phyloP scores from a whole-genome alignment of 2,329 filamentous ascomycete species.

The Xylariales sp. region DNA sequence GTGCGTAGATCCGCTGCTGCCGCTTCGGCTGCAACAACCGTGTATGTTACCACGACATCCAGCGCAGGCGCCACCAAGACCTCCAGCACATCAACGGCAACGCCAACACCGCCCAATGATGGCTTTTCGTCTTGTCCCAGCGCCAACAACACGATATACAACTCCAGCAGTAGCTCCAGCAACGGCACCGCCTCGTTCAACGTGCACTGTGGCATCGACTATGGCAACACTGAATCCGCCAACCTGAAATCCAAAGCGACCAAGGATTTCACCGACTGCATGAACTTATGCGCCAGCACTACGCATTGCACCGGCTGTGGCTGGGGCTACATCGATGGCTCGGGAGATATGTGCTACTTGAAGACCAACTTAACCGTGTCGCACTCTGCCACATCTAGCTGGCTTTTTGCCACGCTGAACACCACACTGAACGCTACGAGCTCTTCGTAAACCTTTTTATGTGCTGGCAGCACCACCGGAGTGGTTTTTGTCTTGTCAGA shows the following conservation, averaged over 20 bases:
- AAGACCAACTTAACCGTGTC: constrained; percentile 12
- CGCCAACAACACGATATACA: constrained; percentile 22
- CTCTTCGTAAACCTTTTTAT: too few species aligned
- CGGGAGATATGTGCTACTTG: constrained; percentile 14
- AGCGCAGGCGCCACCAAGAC: constrained; percentile 7
- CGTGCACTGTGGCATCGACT: constrained; percentile 22
- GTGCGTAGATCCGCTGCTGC: background rate
- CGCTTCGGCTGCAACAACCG: constrained; percentile 2
- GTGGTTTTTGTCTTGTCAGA: too few species aligned
- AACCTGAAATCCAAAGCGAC: constrained; percentile 10
- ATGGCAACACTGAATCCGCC: constrained; percentile 14
- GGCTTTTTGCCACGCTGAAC: constrained; percentile 8
- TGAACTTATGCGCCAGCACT: constrained; percentile 15
- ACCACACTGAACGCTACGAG: too few species aligned
- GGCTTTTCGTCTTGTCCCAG: constrained; percentile 3
- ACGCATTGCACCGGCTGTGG: constrained; percentile 14
- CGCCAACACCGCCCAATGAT: constrained; percentile 10
- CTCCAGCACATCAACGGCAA: constrained; percentile 10
- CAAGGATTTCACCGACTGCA: constrained; percentile 14
- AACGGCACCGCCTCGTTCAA: too few species aligned
- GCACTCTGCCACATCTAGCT: constrained; percentile 5
- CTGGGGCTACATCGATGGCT: constrained; percentile 14
- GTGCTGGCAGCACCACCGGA: too few species aligned
- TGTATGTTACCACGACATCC: constrained; percentile 7
- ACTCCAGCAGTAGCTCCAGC: constrained; percentile 11